Evolutionary conservation across 768 basidiomycete species (phyloP), one percentile per base, ranked within the genome.

Genomic region (Lactarius vividus): DNA sequence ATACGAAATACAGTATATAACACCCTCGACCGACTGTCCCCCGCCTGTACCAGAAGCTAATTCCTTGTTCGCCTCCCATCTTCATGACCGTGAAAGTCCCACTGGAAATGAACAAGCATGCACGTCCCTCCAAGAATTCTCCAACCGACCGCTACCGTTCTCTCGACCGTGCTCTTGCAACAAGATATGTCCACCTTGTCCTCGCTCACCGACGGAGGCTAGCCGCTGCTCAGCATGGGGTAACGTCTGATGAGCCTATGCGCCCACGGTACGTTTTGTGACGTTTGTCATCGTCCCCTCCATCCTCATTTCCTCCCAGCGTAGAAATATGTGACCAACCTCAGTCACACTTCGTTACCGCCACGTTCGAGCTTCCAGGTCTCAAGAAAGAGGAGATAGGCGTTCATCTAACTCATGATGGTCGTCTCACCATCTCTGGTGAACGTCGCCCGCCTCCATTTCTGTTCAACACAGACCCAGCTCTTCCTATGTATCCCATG

Each of bases 311-410:
- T 28, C 15, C 29, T 37, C n/a, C 11, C 60, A 81, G 79, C 53
- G 70, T 85, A 77, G 79, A 86, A 67, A 61, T 86, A 2, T 76
- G 80, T 59, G 82, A 84, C 70, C 76, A 80, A 59, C 67, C 75
- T 18, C 76, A 78, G 1, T 70, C 71, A n/a, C 80, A 80, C 67
- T 64, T 69, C 23, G 79, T 85, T 31, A 83, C 81, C 2, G 84
- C 83, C 11, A 79, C 79, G 7, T 83, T 87, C 63, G 86, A 86
- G 69, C 73, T 85, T 1, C 85, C 85, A 5, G 84, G 85, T 10
- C 71, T 85, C 60, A 81, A 77, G 61, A 81, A 83, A 61, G 79
- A 82, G 52, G 76, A 79, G 58, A 77, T 85, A 52, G 70, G 74
- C 39, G 81, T 85, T 57, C 79, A 84, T 59, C 72, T 84, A 55